Evolutionary conservation across 75 land plant genomes (phyloP), one percentile per base, ranked within the genome.

Genomic region (Picea glauca): DNA sequence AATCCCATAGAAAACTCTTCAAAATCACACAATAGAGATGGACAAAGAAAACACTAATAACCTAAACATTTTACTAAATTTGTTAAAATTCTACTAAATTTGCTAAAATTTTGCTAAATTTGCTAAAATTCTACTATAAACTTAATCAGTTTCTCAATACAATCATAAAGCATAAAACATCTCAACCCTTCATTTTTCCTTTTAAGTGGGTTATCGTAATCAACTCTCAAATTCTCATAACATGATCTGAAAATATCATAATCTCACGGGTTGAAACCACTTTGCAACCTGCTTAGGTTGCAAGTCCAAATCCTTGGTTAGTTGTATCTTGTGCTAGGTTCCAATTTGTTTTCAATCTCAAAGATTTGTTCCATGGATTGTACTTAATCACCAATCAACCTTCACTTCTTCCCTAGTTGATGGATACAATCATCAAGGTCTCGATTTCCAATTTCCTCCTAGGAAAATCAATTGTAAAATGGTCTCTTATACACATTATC

Each of bases 361-460:
- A n/a, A 72, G 3, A 1, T 72, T 15, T 23, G 31, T 30, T 72
- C 74, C 4, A 72, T 12, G 33, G 17, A n/a, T 18, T 30, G 0
- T 18, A 15, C 33, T 33, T 72, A 23, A 8, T 72, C 6, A 26
- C 7, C 14, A 14, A 5, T 70, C 23, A 70, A 2, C 3, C 73
- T 23, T 30, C 30, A 1, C 73, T 70, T 70, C 38, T 35, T 35
- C 38, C 2, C 38, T 2, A 2, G 38, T 35, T 1, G 38, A 35
- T 35, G 38, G 23, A 82, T 66, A 21, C 76, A 79, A 56, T 79
- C 88, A 32, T 86, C 90, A 35, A 35, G 38, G 38, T 35, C 38
- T 35, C 2, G 3, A 35, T 35, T 2, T 35, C 38, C 38, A 35
- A 2, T 35, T 35, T 35, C 38, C 2, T 35, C 38, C 1, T 35